Evolutionary conservation across 2,329 filamentous ascomycete species (phyloP).

Genomic region (Calonectria fujianensis): DNA sequence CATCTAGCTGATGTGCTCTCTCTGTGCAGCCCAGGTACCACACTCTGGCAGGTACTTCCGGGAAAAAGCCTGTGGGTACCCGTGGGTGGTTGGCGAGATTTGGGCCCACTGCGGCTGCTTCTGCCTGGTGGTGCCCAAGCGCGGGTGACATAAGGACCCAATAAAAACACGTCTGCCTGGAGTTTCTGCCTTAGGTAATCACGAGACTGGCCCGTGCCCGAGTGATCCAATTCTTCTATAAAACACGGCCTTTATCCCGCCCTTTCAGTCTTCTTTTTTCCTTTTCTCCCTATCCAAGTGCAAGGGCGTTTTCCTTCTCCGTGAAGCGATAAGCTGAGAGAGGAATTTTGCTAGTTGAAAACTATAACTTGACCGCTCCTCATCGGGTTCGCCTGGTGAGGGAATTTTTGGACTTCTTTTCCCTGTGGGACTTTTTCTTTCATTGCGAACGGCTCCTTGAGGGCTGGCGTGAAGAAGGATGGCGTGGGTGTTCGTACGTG

Average conservation of each 20-base stretch:
- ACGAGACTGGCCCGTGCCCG: constrained; percentile 42
- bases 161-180: constrained; percentile 42
- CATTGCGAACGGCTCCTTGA: constrained; percentile 61
- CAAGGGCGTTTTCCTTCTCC: constrained; percentile 79
- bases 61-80: constrained; percentile 4
- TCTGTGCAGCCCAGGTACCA: constrained; percentile 16
- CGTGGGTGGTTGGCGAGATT: constrained; percentile 19
- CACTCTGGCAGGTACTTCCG: constrained; percentile 8
- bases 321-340: constrained; percentile 82
- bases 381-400: constrained; percentile 79
- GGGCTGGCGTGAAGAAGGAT: constrained; percentile 65
- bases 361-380: constrained; percentile 84
- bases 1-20: constrained; percentile 3
- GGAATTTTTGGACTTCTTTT: constrained; percentile 81
- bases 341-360: constrained; percentile 94
- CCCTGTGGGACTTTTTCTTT: constrained; percentile 61
- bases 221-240: constrained; percentile 56
- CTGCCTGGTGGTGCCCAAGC: constrained; percentile 51
- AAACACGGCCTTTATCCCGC: constrained; percentile 52
- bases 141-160: constrained; percentile 39
- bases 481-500: not conserved
- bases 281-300: constrained; percentile 75
- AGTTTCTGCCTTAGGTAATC: constrained; percentile 50
- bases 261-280: constrained; percentile 61
- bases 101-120: constrained; percentile 39